Base-by-base conservation (phyloP, 1,284 basidiomycete species). In the Leccinum angustisporum region DNA sequence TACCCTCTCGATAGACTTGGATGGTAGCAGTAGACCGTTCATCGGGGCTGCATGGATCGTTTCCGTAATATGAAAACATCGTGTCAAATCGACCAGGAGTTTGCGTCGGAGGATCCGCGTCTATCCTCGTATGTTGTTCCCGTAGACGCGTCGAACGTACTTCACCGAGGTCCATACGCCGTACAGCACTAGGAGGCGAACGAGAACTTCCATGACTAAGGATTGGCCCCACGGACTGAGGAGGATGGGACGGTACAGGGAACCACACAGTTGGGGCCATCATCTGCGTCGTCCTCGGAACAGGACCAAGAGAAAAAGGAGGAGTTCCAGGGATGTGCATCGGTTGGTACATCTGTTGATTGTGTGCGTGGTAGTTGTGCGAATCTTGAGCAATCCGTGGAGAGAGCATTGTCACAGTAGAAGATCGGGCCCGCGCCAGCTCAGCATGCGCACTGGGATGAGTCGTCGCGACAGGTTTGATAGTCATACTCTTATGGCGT, bases 41-140 rank as follows among this genome's bases (percentile, higher is more conserved):
- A n/a, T 63, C 64, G 0, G 56, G 33, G 18, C 18, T 59, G 36
- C 62, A 65, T 8, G 56, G 27, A 38, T 63, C 61, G 34, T 65
- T 65, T 31, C 63, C 59, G 31, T 64, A 51, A 50, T 67, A 69
- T 4, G 63, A 62, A 33, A 76, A 76, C 11, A 77, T 67, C 11
- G 78, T 68, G 64, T 82, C 81, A 56, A 80, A 76, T 57, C 76
- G 77, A 57, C 77, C 75, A 3, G 81, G 76, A 58, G 81, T 75
- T 21, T 80, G 79, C 4, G 30, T 57, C 59, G 25, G 52, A 31
- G 51, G 52, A 34, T 84, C 80, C 50, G 80, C 72, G 16, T 78
- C 78, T 46, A 72, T 72, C 67, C 79, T 80, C 46, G 78, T 64
- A 50, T 77, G 77, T 21, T 75, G 75, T 56, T 83, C 78, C 3